These are phyloP conservation scores for Shiraia sp. DNA, from an alignment of 2,329 filamentous ascomycete genomes.

Conservation along the genomic window DNA sequence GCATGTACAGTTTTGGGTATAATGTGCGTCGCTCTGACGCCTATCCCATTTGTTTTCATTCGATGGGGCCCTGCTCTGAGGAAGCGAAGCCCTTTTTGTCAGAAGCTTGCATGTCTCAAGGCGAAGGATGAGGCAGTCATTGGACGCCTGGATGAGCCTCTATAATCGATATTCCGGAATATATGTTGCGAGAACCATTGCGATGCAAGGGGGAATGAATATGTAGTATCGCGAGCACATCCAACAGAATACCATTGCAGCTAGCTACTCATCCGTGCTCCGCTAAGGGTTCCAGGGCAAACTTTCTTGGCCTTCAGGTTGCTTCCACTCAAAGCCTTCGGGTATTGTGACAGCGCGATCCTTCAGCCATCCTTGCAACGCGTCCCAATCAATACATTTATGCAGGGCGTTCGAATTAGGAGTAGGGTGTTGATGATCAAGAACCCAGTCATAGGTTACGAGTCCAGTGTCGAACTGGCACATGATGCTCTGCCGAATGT, in stretches of 20 bases:
- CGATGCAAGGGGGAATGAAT: not conserved
- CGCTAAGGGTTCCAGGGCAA: constrained; percentile 1
- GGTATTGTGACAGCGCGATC: not conserved
- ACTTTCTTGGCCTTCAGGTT: constrained; percentile 1
- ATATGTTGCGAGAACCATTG: too few relatives aligned
- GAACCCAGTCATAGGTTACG: constrained; percentile 18
- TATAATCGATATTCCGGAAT: not conserved
- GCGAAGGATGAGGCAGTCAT: not conserved
- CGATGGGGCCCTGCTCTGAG: not conserved
- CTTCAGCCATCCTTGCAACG: not conserved
- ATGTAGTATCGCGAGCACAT: not conserved
- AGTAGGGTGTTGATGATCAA: constrained; percentile 14
- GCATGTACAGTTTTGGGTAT: not conserved
- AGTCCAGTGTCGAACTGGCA: constrained; percentile 17
- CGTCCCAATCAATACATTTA: constrained; percentile 2
- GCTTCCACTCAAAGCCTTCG: not conserved
- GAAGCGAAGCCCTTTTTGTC: constrained; percentile 2
- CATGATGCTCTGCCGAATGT: constrained; percentile 21
- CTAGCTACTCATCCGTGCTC: too few relatives aligned
- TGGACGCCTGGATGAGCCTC: not conserved
- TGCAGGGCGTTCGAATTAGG: constrained; percentile 2
- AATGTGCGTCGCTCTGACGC: not conserved
- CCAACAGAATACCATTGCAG: not conserved
- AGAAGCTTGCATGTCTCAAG: not conserved
- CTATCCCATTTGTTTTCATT: constrained; percentile 2